Evolutionary conservation across 2,329 filamentous ascomycete species (phyloP), one percentile per base, ranked within the genome.

Genomic region (Onygena corvina): DNA sequence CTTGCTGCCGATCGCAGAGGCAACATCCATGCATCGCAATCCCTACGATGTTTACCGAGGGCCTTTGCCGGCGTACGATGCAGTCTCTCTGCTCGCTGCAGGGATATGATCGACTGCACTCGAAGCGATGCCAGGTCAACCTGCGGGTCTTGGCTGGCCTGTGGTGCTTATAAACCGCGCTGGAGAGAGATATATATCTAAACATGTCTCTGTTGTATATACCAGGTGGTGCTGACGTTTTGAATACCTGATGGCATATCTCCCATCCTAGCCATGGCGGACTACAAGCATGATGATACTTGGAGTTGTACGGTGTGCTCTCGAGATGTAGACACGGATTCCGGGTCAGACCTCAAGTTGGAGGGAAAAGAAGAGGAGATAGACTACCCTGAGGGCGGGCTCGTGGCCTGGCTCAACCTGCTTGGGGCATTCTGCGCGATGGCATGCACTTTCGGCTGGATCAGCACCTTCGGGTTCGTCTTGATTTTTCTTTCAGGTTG

Each of bases 391-490:
- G 59, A 63, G 38, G 60, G 60, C 5, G 60, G 58, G 0, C 7
- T 49, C 6, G 50, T 46, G 25, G 61, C 57, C 14, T 63, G 61
- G 60, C 51, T 54, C 14, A 57, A 57, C 2, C 58, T 61, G 2
- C 12, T 54, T 1, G 55, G 56, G 8, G 54, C 46, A n/a, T 57
- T 49, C 45, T 58, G 53, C 48, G 54, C 56, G 7, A 55, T 57
- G 40, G 61, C 61, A 31, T 57, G 54, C 42, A 60, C 58, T 2
- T 63, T 64, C 50, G 59, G 59, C 6, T 58, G 58, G 8, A 48
- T 59, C 25, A 63, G 61, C 50, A 54, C 57, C 3, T 58, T 55
- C 46, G 58, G 53, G 59, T 60, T 53, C 14, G 54, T 44, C 33
- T n/a, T 21, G 9, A 2, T 45, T 45, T 4, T 3, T n/a, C n/a